Evolutionary conservation across 352 stramenopile genomes (phyloP), one percentile per base, ranked within the genome.

Genomic region (Phytophthora parvispora): DNA sequence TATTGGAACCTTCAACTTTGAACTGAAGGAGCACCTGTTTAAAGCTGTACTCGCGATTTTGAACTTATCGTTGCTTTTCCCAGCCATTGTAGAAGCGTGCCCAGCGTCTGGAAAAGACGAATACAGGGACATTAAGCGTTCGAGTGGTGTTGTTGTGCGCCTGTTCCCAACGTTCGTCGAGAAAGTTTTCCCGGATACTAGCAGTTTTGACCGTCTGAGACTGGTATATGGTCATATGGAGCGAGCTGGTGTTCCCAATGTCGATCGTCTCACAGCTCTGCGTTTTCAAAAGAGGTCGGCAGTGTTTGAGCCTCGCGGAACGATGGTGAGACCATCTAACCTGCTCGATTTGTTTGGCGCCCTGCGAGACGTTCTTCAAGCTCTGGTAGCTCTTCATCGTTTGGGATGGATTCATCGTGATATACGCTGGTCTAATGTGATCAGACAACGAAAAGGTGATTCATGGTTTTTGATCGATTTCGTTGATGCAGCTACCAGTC

Each of bases 401-500:
- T 52, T 66, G 48, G 47, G 53, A 12, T 62, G 51, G 61, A 62
- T 69, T 6, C 61, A 69, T 69, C 40, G 52, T n/a, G 53, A 69
- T 53, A 62, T 68, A 22, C 60, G 40, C 38, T 68, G 60, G 60
- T 43, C 60, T 6, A 62, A 62, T 50, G 42, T 69, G 22, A 42
- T 68, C 10, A 64, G 22, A 9, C 52, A 47, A 38, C 52, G 43
- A 18, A 22, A 48, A n/a, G 2, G 53, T 13, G 10, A 31, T 24
- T 48, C 62, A 24, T 64, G 62, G 62, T 34, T 69, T 42, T 64
- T 69, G 31, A 69, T 69, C 25, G 53, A 69, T 47, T 64, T 63
- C 22, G 25, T 10, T 4, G 32, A 48, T 59, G 43, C 62, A 64
- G 62, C 22, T 9, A 58, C 24, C 1, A 64, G 45, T 48, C 62